Evolutionary conservation across 108 stramenopile genomes (phyloP).

Genomic region (Nannochloropsis salina): DNA sequence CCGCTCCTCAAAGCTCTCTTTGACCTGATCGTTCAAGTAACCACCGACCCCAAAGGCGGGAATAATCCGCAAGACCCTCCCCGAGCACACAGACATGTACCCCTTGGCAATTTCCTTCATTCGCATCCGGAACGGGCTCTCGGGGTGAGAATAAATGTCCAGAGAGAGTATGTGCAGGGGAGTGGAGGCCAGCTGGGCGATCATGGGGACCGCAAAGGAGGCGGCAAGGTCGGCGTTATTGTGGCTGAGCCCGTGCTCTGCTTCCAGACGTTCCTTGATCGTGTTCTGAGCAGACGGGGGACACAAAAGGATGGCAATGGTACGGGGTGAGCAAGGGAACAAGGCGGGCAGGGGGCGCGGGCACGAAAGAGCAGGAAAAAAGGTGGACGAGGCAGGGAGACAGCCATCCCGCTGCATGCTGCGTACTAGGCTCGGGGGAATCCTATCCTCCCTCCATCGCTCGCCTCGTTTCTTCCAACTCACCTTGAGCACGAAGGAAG

Average conservation of each 20-base stretch:
- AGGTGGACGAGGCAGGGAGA: background rate
- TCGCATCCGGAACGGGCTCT: background rate
- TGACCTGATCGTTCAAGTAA: conserved; percentile 12
- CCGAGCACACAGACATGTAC: conserved; percentile 12
- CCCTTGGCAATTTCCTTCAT: background rate
- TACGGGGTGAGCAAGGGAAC: background rate
- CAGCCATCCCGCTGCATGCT: no score
- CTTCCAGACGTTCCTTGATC: background rate
- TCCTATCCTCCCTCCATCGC: background rate
- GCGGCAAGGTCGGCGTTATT: background rate
- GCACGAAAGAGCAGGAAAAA: background rate
- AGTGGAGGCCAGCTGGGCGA: conserved; percentile 19
- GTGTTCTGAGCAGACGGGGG: background rate
- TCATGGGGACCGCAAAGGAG: conserved; percentile 1
- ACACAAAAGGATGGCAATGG: background rate
- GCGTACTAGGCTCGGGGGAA: no score
- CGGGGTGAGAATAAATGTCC: background rate
- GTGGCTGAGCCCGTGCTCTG: background rate
- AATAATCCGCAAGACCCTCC: background rate
- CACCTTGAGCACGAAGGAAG: conserved; percentile 18
- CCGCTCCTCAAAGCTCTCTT: background rate
- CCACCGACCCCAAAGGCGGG: conserved; percentile 18
- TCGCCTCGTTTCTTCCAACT: background rate
- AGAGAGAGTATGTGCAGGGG: conserved; percentile 13
- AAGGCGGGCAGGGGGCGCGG: background rate